phyloP scores from a whole-genome alignment of 208 protist genomes.

The Leishmania arabica region DNA sequence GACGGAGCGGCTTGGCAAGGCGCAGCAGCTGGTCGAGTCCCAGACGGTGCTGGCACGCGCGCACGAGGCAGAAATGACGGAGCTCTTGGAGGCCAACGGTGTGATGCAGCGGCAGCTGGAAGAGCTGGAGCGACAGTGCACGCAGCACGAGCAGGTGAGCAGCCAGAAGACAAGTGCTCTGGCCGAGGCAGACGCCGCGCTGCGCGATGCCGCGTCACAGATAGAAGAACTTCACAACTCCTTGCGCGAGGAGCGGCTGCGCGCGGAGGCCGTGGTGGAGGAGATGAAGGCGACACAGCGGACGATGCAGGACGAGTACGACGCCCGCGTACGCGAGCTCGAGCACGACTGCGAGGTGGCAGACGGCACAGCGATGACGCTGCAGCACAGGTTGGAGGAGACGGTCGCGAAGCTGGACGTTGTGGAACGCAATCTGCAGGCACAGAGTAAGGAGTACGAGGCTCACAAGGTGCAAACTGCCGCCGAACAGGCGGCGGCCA shows the following conservation, averaged over 20 bases:
- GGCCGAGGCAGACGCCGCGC: conserved; percentile 33
- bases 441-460: conserved; percentile 15
- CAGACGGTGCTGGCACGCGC: conserved; percentile 55
- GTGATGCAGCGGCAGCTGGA: conserved; percentile 41
- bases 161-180: conserved; percentile 28
- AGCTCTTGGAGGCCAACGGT: conserved; percentile 48
- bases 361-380: conserved; percentile 16
- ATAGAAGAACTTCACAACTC: conserved; percentile 36
- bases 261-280: conserved; percentile 20
- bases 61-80: conserved; percentile 61
- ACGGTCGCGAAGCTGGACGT: conserved; percentile 15
- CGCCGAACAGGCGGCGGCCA: conserved; percentile 23
- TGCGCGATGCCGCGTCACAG: conserved; percentile 35
- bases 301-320: conserved; percentile 46
- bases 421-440: conserved; percentile 18
- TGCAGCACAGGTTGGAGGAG: conserved; percentile 41
- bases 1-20: conserved; percentile 58
- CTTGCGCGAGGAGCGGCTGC: conserved; percentile 22
- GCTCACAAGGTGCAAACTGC: conserved; percentile 9
- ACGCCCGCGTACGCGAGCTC: conserved; percentile 40
- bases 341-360: conserved; percentile 37
- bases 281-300: conserved; percentile 33
- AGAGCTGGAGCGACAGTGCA: conserved; percentile 28
- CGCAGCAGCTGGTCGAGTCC: conserved; percentile 55
- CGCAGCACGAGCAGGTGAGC: conserved; percentile 13